phyloP scores from a whole-genome alignment of 2,329 filamentous ascomycete species.

The Epichloe gansuensis region DNA sequence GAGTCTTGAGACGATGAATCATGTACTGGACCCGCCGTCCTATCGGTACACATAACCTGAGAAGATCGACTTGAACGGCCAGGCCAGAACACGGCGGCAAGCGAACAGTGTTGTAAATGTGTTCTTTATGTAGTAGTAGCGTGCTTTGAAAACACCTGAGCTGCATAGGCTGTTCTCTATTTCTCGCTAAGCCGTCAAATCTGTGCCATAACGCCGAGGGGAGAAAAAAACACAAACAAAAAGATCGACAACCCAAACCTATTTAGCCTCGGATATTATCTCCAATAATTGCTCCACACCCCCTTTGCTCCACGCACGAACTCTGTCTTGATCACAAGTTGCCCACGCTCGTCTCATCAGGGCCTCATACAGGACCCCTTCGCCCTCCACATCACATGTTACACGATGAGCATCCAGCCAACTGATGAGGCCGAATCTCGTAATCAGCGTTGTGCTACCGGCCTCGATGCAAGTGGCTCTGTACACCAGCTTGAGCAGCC shows the following conservation, averaged over 20 bases:
- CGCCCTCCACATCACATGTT: constrained; percentile 26
- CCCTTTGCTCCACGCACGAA: constrained; percentile 52
- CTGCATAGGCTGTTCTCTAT: too few relatives aligned
- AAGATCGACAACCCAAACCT: background rate
- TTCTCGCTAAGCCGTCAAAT: too few relatives aligned
- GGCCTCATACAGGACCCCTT: constrained; percentile 35
- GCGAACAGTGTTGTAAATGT: too few relatives aligned
- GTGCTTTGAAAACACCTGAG: too few relatives aligned
- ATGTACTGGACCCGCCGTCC: too few relatives aligned
- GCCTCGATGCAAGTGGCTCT: constrained; percentile 53
- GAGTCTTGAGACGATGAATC: too few relatives aligned
- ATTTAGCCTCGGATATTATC: background rate
- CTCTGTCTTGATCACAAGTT: constrained; percentile 53
- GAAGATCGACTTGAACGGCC: too few relatives aligned
- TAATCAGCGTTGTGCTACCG: constrained; percentile 70
- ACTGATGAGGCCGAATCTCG: constrained; percentile 57
- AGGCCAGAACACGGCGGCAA: too few relatives aligned
- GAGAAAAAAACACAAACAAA: too few relatives aligned
- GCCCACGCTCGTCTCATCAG: constrained; percentile 48
- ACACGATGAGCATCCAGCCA: constrained; percentile 57
- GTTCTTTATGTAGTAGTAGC: too few relatives aligned
- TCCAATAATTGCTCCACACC: constrained; percentile 21
- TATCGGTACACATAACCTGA: too few relatives aligned
- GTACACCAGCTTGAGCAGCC: constrained; percentile 49
- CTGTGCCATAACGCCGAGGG: too few relatives aligned